Conservation (phyloP, 2,329 filamentous ascomycete species). For the Penicillium brevicompactum region DNA sequence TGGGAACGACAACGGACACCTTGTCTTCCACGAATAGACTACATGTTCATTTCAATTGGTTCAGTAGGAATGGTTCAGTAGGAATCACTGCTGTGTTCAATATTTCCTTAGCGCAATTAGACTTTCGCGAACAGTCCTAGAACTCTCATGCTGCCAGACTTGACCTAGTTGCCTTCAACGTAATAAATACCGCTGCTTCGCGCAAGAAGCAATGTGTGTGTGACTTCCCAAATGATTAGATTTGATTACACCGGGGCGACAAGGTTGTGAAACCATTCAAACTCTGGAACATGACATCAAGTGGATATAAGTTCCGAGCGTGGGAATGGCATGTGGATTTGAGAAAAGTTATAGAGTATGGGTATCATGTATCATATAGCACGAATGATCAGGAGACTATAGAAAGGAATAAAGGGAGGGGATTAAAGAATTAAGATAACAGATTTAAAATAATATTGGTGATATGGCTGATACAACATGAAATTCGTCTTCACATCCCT, state of each 20-base stretch:
- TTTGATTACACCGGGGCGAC: no score
- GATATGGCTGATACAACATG: not conserved
- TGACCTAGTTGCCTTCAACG: no score
- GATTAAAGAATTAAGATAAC: not conserved
- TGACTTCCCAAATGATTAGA: no score
- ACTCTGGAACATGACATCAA: slow-evolving; percentile 19
- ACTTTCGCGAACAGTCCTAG: no score
- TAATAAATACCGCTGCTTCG: no score
- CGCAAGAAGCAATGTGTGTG: no score
- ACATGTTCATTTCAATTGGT: slow-evolving; percentile 32
- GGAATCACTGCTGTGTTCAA: not conserved
- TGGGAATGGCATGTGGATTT: not conserved
- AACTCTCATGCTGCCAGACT: no score
- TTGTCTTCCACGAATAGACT: slow-evolving; percentile 32
- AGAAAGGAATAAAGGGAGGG: not conserved
- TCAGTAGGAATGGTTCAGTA: no score
- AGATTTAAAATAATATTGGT: not conserved
- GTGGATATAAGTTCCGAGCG: not conserved
- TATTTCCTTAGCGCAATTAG: not conserved
- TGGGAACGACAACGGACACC: slow-evolving; percentile 54
- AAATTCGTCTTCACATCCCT: not conserved
- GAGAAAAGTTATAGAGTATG: not conserved
- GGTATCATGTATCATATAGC: slow-evolving; percentile 10
- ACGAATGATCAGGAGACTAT: not conserved
- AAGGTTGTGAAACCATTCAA: no score